Percentiles rank a stretch among this genome's conserved stretches.
Conservation (phyloP, 768 basidiomycete species). For the Daedalea quercina region DNA sequence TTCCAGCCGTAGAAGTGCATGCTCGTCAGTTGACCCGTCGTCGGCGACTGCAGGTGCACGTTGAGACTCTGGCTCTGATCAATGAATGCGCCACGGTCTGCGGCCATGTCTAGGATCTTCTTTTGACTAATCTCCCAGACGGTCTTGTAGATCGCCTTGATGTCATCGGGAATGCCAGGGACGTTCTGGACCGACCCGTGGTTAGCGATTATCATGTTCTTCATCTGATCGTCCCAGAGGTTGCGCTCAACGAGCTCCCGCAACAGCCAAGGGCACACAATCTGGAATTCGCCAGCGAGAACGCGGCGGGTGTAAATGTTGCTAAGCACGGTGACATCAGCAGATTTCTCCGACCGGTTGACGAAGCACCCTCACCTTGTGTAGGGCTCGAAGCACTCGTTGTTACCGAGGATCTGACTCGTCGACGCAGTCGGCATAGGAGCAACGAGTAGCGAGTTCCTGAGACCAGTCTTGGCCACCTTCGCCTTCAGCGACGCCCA, state of each 20-base stretch:
- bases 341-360: neutral
- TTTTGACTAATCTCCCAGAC: conserved; percentile 99
- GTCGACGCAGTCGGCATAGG: conserved; percentile 99
- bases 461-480: conserved; percentile 71
- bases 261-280: conserved; percentile 99
- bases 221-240: conserved; percentile 98
- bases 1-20: conserved; percentile 99
- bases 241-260: conserved; percentile 93
- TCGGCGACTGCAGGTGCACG: conserved; percentile 85
- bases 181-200: conserved; percentile 87
- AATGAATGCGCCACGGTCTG: conserved; percentile 98
- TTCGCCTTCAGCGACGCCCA: conserved; percentile 85
- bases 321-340: conserved; percentile 32
- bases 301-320: conserved; percentile 99
- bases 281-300: conserved; percentile 98
- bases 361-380: conserved; percentile 55
- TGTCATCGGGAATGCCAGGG: conserved; percentile 78
- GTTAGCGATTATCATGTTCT: conserved; percentile 98
- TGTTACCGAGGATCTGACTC: conserved; percentile 95
- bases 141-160: conserved; percentile 99
- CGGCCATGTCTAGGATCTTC: conserved; percentile 95
- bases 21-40: conserved; percentile 85
- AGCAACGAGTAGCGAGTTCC: conserved; percentile 86
- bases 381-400: conserved; percentile 99
- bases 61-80: conserved; percentile 95